phyloP scores from a whole-genome alignment of 495 filamentous ascomycete genomes.

The Neurospora sp. region DNA sequence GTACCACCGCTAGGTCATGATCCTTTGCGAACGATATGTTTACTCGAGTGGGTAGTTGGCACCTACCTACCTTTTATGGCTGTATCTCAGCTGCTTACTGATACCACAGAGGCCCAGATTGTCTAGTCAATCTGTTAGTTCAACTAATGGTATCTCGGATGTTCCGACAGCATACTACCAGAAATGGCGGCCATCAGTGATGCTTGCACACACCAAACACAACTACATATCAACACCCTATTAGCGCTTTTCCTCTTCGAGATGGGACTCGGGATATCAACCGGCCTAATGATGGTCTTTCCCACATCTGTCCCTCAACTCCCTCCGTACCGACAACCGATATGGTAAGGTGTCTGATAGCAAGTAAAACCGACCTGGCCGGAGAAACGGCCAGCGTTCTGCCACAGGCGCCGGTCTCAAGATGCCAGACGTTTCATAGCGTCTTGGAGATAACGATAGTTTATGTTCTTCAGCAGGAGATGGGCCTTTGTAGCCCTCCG shows the following conservation, averaged over 20 bases:
- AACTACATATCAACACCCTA: neutral
- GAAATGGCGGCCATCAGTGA: neutral
- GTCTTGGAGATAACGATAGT: neutral
- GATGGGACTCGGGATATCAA: neutral
- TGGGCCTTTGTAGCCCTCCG: neutral
- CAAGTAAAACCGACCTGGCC: neutral
- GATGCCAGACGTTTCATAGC: neutral
- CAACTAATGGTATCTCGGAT: neutral
- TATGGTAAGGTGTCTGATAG: neutral
- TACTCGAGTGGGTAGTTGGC: neutral
- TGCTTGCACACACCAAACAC: neutral
- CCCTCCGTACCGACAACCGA: neutral
- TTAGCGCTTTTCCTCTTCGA: neutral
- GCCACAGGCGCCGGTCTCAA: neutral
- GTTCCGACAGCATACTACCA: neutral
- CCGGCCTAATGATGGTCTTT: neutral
- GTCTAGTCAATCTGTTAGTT: neutral
- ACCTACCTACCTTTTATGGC: neutral
- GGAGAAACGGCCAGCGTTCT: neutral
- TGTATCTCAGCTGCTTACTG: neutral
- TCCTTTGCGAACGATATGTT: neutral
- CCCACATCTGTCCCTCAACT: neutral
- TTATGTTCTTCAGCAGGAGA: neutral
- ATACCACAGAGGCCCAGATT: neutral
- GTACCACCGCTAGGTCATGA: neutral